Evolutionary conservation across 192 early-diverging fungal genomes (phyloP).

Genomic region (Spinellus fusiger): DNA sequence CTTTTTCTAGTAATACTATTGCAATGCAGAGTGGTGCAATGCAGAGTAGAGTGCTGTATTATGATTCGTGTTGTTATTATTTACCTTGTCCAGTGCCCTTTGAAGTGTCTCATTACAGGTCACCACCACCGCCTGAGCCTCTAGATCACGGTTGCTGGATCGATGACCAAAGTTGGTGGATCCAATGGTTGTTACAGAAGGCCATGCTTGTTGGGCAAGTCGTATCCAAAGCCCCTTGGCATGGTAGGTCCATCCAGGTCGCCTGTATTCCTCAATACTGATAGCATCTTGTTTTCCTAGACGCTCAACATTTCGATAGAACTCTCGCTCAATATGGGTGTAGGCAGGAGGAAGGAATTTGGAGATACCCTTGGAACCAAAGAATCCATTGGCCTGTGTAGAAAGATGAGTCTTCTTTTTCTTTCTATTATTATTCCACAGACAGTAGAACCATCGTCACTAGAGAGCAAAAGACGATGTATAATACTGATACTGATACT

Average conservation of each 20-base stretch:
- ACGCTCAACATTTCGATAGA: conserved; percentile 49
- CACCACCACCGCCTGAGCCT: conserved; percentile 76
- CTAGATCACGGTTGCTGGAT: conserved; percentile 86
- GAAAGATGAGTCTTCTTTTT: not conserved
- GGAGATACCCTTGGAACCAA: conserved; percentile 75
- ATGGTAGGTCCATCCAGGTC: conserved; percentile 91
- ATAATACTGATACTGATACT: too few species aligned
- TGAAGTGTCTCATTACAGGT: conserved; percentile 54
- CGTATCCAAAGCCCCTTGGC: conserved; percentile 89
- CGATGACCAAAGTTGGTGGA: conserved; percentile 92
- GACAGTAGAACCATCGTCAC: too few species aligned
- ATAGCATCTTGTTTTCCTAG: conserved; percentile 44
- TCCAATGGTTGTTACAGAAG: conserved; percentile 78
- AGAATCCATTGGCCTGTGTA: conserved; percentile 89
- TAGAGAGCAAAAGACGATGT: too few species aligned
- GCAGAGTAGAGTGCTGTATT: too few species aligned
- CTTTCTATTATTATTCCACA: too few species aligned
- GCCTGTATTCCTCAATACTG: conserved; percentile 69
- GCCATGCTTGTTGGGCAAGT: conserved; percentile 43
- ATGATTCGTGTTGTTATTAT: not conserved
- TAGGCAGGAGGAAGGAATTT: conserved; percentile 87
- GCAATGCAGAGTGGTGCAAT: not conserved
- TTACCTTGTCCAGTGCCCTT: conserved; percentile 50
- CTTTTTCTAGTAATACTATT: not conserved
- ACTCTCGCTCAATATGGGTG: conserved; percentile 72